Evolutionary conservation across 345 rosid genomes (phyloP).

Genomic region (Ricinus communis): DNA sequence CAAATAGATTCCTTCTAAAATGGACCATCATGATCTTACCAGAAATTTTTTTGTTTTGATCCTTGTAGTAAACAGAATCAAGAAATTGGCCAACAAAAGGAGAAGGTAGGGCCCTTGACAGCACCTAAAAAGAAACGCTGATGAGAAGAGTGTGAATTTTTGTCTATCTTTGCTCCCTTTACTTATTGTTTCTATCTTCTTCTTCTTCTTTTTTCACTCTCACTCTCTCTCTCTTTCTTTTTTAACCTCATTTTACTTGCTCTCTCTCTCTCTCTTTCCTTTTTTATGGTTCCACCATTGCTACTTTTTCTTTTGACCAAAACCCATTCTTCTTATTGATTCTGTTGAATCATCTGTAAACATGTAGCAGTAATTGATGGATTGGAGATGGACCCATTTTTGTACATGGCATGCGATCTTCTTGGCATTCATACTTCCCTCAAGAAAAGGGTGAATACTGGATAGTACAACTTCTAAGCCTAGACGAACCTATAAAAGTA

Average conservation of each 20-base stretch:
- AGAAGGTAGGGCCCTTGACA: slow-evolving; percentile 22
- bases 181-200: too few species aligned
- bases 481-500: background rate
- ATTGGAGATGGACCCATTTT: background rate
- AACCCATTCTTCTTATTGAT: background rate
- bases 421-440: background rate
- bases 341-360: background rate
- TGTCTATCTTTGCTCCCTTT: slow-evolving; percentile 25
- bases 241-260: slow-evolving; percentile 10
- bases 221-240: background rate
- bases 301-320: slow-evolving; percentile 18
- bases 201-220: too few species aligned
- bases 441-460: background rate
- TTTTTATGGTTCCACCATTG: slow-evolving; percentile 8
- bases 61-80: slow-evolving; percentile 24
- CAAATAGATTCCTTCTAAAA: slow-evolving; percentile 40
- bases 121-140: slow-evolving; percentile 46
- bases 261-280: background rate
- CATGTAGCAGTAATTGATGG: background rate
- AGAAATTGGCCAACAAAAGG: slow-evolving; percentile 32
- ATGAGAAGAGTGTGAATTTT: slow-evolving; percentile 25
- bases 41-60: background rate
- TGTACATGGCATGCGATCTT: background rate
- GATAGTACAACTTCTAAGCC: background rate
- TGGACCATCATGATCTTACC: background rate